Conservation (phyloP, 495 filamentous ascomycete species). For the Daldinia vernicosa region DNA sequence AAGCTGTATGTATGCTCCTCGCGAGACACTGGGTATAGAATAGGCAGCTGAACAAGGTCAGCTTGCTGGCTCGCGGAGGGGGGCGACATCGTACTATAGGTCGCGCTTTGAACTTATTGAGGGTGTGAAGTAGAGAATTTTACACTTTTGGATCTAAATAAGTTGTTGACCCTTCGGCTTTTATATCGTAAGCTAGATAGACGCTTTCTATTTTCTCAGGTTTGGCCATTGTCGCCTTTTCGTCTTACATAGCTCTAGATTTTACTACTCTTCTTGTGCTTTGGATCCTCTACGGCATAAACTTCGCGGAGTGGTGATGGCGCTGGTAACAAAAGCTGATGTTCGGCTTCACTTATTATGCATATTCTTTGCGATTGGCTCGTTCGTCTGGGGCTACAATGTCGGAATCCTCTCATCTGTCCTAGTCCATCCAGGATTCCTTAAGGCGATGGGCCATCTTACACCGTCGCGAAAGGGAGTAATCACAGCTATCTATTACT, state of each 20-base stretch:
- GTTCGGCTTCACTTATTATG: slow-evolving; percentile 58
- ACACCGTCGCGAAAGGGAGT: slow-evolving; percentile 56
- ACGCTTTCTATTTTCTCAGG: too few species aligned
- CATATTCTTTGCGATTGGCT: slow-evolving; percentile 63
- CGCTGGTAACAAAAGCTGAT: slow-evolving; percentile 49
- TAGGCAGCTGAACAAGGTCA: slow-evolving; percentile 20
- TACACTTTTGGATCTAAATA: slow-evolving; percentile 13
- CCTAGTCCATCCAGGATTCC: slow-evolving; percentile 63
- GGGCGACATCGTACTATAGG: slow-evolving; percentile 21
- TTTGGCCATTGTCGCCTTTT: not conserved
- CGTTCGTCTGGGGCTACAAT: slow-evolving; percentile 69
- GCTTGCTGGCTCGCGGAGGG: slow-evolving; percentile 3
- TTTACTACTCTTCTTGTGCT: not conserved
- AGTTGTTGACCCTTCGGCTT: slow-evolving; percentile 13
- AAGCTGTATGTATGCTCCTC: slow-evolving; percentile 7
- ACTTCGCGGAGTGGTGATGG: slow-evolving; percentile 15
- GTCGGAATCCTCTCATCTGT: slow-evolving; percentile 66
- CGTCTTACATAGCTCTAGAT: not conserved
- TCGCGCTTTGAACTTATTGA: not conserved
- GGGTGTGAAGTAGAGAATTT: slow-evolving; percentile 21
- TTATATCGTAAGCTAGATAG: not conserved
- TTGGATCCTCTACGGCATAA: not conserved
- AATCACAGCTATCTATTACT: slow-evolving; percentile 66
- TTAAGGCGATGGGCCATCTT: slow-evolving; percentile 53
- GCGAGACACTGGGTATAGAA: slow-evolving; percentile 10